phyloP scores from a whole-genome alignment of 148 eudicot species.

The Mesembryanthemum crystallinum region DNA sequence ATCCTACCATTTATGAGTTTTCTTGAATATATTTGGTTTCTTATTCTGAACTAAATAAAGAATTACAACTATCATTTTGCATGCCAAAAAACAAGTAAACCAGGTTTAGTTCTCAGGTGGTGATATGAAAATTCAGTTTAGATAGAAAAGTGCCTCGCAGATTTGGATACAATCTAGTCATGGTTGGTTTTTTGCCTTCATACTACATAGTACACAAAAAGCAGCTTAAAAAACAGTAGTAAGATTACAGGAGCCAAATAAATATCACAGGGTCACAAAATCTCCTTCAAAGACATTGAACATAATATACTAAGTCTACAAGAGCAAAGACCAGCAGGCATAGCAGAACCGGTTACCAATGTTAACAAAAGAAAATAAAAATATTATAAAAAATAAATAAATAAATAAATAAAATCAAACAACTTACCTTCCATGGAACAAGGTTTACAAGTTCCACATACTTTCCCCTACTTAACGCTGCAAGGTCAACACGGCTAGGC shows the following conservation, averaged over 20 bases:
- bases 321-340: background rate
- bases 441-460: conserved; percentile 93
- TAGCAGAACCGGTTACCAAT: conserved; percentile 1
- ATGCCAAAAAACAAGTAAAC: no score
- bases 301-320: background rate
- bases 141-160: background rate
- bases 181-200: background rate
- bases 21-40: no score
- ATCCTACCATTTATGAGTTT: background rate
- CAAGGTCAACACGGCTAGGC: conserved; percentile 81
- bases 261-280: background rate
- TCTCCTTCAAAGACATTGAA: background rate
- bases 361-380: background rate
- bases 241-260: background rate
- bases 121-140: background rate
- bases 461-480: conserved; percentile 86
- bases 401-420: background rate
- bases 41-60: no score
- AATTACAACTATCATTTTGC: no score
- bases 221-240: background rate
- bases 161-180: background rate
- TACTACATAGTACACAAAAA: background rate
- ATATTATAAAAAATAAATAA: background rate
- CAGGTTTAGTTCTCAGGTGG: background rate
- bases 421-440: conserved; percentile 90